Percentiles rank a stretch among this genome's conserved stretches.
Conservation (phyloP, 805 yeast species). For the Suhomyces vadensis region DNA sequence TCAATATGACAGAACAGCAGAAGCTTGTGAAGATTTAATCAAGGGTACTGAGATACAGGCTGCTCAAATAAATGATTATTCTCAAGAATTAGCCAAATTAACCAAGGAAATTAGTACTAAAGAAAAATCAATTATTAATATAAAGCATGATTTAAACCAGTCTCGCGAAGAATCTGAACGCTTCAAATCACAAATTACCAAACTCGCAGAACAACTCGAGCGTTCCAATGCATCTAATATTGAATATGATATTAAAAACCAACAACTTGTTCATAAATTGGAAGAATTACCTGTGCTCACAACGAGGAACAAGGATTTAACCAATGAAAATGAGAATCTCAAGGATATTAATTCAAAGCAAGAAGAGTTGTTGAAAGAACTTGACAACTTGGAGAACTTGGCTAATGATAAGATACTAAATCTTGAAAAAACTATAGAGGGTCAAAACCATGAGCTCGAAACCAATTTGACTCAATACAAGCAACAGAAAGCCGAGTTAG, state of each 20-base stretch:
- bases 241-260: constrained; percentile 2
- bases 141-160: constrained; percentile 10
- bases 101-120: constrained; percentile 25
- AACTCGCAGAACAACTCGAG: constrained; percentile 7
- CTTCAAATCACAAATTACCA: background rate
- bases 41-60: constrained; percentile 7
- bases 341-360: constrained; percentile 21
- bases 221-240: constrained; percentile 1
- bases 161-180: background rate
- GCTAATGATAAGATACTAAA: constrained; percentile 22
- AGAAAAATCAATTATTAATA: constrained; percentile 8
- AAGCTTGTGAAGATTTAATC: background rate
- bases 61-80: constrained; percentile 29
- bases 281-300: background rate
- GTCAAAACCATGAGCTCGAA: constrained; percentile 10
- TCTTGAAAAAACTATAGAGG: constrained; percentile 16
- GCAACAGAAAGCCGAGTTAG: constrained; percentile 17
- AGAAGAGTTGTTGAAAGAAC: constrained; percentile 24
- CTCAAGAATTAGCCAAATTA: constrained; percentile 27
- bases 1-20: constrained; percentile 1
- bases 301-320: background rate
- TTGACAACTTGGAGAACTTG: constrained; percentile 23
- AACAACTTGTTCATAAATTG: background rate
- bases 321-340: constrained; percentile 9
- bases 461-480: constrained; percentile 14